Evolutionary conservation across 768 basidiomycete species (phyloP).

Genomic region (Amanita polypyramis): DNA sequence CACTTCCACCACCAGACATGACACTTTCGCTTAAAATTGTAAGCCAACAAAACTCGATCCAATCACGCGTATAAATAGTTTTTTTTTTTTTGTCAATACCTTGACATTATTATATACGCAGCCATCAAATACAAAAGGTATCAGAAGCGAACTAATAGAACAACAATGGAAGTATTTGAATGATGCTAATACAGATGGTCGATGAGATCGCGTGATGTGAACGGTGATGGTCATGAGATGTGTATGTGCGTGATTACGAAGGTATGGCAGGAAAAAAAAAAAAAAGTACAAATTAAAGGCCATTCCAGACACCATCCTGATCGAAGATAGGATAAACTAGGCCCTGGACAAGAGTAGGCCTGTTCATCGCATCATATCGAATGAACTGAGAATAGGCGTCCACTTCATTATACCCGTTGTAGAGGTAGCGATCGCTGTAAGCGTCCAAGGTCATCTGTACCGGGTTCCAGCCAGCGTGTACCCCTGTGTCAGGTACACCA

Average conservation of each 20-base stretch:
- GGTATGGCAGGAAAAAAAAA: neutral
- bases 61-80: too few species aligned
- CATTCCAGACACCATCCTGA: neutral
- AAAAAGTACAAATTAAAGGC: neutral
- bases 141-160: neutral
- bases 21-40: too few species aligned
- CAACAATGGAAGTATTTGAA: neutral
- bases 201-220: neutral
- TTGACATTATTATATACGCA: too few species aligned
- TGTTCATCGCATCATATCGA: neutral
- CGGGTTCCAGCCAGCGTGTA: conserved; percentile 6
- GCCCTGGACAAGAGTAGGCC: neutral
- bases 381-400: neutral
- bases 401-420: neutral
- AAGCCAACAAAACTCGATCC: too few species aligned
- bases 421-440: neutral
- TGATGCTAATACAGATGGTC: neutral
- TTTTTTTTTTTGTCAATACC: too few species aligned
- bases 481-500: neutral
- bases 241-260: neutral
- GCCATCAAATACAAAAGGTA: neutral
- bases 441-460: conserved; percentile 3
- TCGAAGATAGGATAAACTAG: neutral
- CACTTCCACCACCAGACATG: too few species aligned
- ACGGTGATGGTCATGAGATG: neutral